Evolutionary conservation across 257 asterid genomes (phyloP).

Genomic region (Solanum medicagineum): DNA sequence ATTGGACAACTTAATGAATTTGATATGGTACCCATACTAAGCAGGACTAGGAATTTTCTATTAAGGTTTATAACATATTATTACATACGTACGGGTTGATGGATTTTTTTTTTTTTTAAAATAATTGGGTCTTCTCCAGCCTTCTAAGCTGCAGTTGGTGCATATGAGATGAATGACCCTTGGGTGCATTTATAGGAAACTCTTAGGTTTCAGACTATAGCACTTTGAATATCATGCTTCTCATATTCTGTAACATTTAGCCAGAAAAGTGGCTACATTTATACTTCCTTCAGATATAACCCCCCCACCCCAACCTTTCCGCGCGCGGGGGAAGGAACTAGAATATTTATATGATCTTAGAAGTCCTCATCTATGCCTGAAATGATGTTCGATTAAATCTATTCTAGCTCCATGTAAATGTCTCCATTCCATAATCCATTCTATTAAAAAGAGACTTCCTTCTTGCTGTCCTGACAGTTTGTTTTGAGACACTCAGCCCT

Average conservation of each 20-base stretch:
- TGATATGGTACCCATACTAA: background rate
- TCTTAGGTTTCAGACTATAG: background rate
- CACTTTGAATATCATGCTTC: background rate
- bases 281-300: background rate
- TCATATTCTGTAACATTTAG: background rate
- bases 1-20: background rate
- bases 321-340: background rate
- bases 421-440: background rate
- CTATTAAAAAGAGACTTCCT: background rate
- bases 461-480: background rate
- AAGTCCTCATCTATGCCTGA: background rate
- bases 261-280: background rate
- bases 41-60: background rate
- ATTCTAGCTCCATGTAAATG: background rate
- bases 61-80: background rate
- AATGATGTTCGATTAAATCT: background rate
- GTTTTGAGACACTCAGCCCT: background rate
- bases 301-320: too few relatives aligned
- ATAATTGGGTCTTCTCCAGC: background rate
- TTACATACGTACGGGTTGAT: background rate
- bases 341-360: background rate
- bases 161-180: background rate
- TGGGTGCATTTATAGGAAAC: background rate
- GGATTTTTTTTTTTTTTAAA: background rate
- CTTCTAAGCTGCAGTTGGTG: background rate